Base-by-base conservation (phyloP, 768 basidiomycete species). In the Nevesoporus exiguus region DNA sequence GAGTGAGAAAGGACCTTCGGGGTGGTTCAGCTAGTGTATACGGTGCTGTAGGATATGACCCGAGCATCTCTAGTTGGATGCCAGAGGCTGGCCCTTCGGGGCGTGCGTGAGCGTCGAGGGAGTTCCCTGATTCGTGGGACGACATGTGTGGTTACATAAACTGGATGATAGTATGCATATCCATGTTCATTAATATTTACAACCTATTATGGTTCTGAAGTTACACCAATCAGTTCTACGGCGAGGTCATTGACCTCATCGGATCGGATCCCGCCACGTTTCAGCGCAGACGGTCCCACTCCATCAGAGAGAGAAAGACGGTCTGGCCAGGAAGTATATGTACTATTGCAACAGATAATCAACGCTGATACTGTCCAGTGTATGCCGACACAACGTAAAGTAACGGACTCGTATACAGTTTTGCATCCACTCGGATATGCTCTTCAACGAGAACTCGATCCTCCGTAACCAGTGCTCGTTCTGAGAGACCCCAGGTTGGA, bases 401-500 rank as follows among this genome's bases (percentile, higher is more conserved):
- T 6, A 17, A 33, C 31, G 17, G 37, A 52, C 27, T 37, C 24
- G 21, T n/a, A 5, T 17, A 1, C 30, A 39, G 25, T 43, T 49
- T 55, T 31, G 39, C 30, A 36, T 47, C 17, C 31, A 48, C 30
- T 34, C 11, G 2, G 19, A 24, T 34, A 41, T 7, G 13, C 9
- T 63, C 69, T 69, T 73, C 62, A 93, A 56, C 90, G 77, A 25
- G 86, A 84, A 56, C 71, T 83, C 5, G 90, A 88, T 25, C 90
- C 84, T 29, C 92, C 93, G 52, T 87, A 80, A 0, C 90, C 92
- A 15, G 89, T 88, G 64, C 89, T 90, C 33, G 80, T 75, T 66
- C 91, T 80, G 79, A 88, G 84, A 22, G 80, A 58, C 7, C 90
- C 91, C 44, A 90, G 63, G 65, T 77, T 81, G 24, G 87, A 89